Evolutionary conservation across 2,329 filamentous ascomycete genomes (phyloP).

Genomic region (Shiraia sp.): DNA sequence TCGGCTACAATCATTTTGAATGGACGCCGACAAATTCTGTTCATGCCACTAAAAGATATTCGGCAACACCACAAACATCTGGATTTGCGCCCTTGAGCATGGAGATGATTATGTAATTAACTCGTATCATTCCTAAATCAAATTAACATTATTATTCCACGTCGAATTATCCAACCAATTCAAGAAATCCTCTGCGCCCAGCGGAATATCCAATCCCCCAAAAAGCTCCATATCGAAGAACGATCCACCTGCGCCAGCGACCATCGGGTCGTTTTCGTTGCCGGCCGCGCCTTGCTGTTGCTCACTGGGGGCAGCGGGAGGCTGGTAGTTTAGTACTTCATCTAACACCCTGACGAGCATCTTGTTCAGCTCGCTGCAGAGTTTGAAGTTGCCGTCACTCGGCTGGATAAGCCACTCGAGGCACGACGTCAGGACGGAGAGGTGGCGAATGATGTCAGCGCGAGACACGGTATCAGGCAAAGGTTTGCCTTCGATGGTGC

Average conservation of each 20-base stretch:
- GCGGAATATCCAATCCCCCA: conserved; percentile 43
- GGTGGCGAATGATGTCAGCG: conserved; percentile 42
- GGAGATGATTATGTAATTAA: too few species aligned
- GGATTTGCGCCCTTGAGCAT: too few species aligned
- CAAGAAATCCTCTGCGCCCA: conserved; percentile 40
- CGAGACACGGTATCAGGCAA: conserved; percentile 35
- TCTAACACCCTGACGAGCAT: conserved; percentile 41
- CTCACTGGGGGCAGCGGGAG: conserved; percentile 22
- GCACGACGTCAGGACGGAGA: conserved; percentile 41
- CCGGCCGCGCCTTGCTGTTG: not conserved
- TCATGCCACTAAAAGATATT: too few species aligned
- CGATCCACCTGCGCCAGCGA: conserved; percentile 20
- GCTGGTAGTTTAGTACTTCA: conserved; percentile 43
- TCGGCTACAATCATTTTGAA: too few species aligned
- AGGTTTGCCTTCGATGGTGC: conserved; percentile 37
- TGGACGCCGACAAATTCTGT: too few species aligned
- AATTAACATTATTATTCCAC: conserved; percentile 36
- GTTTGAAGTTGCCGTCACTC: conserved; percentile 40
- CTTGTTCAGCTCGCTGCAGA: conserved; percentile 43
- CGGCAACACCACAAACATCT: too few species aligned
- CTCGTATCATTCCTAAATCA: not conserved
- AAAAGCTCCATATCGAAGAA: conserved; percentile 43
- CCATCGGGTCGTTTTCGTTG: conserved; percentile 9
- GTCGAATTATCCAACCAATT: conserved; percentile 44
- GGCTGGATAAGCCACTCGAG: conserved; percentile 41